Percentiles rank a stretch among this genome's conserved stretches.
These are phyloP conservation scores for Venturia nashicola DNA, from an alignment of 2,329 filamentous ascomycete genomes.

Conservation along the genomic window DNA sequence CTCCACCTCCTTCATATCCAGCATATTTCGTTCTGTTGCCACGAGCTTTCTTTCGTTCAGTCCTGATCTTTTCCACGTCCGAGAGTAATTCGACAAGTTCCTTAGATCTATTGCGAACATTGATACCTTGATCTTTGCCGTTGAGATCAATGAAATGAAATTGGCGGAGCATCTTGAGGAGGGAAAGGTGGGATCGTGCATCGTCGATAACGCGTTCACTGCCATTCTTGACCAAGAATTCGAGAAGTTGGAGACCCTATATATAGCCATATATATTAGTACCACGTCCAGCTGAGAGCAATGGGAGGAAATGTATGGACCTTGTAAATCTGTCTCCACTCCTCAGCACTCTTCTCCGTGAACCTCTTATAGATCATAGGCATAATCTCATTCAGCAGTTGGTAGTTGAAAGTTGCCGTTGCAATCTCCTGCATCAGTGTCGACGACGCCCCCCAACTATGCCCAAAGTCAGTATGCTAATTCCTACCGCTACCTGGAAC, in stretches of 20 bases:
- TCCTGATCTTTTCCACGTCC: conserved; percentile 74
- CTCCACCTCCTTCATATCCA: conserved; percentile 74
- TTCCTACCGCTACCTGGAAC: background rate
- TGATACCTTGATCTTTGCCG: conserved; percentile 96
- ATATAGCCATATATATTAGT: background rate
- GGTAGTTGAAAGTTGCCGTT: conserved; percentile 94
- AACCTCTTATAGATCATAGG: conserved; percentile 99
- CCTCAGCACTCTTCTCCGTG: conserved; percentile 93
- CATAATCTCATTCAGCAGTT: conserved; percentile 98
- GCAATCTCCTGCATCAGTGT: conserved; percentile 96
- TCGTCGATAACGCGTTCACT: conserved; percentile 97
- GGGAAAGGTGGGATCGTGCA: conserved; percentile 83
- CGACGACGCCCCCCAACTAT: conserved; percentile 68
- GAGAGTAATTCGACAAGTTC: conserved; percentile 87
- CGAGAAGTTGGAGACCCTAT: conserved; percentile 74
- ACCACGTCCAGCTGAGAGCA: background rate
- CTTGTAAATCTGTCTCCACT: conserved; percentile 99
- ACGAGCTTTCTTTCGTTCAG: conserved; percentile 75
- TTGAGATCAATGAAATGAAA: conserved; percentile 96
- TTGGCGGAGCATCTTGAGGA: conserved; percentile 95
- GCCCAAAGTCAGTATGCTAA: background rate
- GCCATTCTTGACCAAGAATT: conserved; percentile 95
- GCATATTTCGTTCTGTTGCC: conserved; percentile 88
- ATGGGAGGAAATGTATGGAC: conserved; percentile 27
- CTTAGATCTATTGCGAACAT: conserved; percentile 92